Conservation (phyloP, 768 basidiomycete genomes). For the Suillus variegatus region DNA sequence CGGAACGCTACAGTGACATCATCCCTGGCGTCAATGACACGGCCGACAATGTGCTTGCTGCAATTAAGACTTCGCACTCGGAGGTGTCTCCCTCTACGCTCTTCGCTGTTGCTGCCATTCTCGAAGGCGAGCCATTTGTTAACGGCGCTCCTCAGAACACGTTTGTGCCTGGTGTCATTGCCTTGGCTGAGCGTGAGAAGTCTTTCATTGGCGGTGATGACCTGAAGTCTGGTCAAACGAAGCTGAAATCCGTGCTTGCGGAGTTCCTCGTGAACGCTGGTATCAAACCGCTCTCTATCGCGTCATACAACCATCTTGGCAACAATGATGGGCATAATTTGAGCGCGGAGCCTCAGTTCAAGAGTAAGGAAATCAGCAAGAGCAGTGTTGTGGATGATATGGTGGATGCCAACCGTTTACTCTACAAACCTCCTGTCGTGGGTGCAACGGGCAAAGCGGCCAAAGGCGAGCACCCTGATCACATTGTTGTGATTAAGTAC, state of each 20-base stretch:
- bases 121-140: conserved; percentile 93
- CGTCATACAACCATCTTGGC: conserved; percentile 98
- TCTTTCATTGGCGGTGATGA: conserved; percentile 98
- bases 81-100: conserved; percentile 97
- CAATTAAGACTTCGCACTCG: conserved; percentile 82
- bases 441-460: conserved; percentile 54
- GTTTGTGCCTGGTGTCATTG: conserved; percentile 93
- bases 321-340: conserved; percentile 97
- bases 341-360: conserved; percentile 90
- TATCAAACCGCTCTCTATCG: conserved; percentile 96
- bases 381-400: conserved; percentile 97
- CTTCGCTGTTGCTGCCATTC: conserved; percentile 93
- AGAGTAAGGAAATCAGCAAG: conserved; percentile 98
- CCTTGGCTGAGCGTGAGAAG: conserved; percentile 84
- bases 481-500: conserved; percentile 96
- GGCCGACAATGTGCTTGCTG: conserved; percentile 77
- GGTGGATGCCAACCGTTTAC: conserved; percentile 86
- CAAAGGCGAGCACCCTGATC: conserved; percentile 97
- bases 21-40: conserved; percentile 96
- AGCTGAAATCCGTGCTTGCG: conserved; percentile 94
- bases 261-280: conserved; percentile 99
- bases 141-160: conserved; percentile 99
- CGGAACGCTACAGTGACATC: conserved; percentile 95
- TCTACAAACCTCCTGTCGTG: conserved; percentile 80
- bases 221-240: conserved; percentile 97